Percentiles rank a stretch among this genome's conserved stretches.
Conservation (phyloP, 208 protist genomes). For the Sergeia podlipaevii region DNA sequence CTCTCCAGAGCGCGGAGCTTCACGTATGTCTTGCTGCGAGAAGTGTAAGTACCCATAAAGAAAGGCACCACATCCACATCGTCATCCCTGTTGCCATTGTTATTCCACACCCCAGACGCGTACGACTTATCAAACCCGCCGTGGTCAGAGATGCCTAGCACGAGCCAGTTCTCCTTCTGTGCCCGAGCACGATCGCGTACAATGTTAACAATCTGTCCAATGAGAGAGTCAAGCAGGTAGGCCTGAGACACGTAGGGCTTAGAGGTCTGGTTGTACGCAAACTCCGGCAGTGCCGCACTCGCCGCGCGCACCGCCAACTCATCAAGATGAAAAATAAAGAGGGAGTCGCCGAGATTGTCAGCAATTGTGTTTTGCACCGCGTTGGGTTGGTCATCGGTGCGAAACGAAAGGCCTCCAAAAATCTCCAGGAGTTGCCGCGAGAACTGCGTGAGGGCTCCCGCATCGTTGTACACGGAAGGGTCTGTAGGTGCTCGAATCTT, state of each 20-base stretch:
- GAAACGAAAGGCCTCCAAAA: conserved; percentile 47
- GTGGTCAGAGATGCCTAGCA: conserved; percentile 61
- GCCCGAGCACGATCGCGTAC: conserved; percentile 39
- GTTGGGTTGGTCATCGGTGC: conserved; percentile 14
- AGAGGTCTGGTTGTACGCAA: conserved; percentile 45
- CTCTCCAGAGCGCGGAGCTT: conserved; percentile 29
- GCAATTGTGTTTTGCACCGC: conserved; percentile 28
- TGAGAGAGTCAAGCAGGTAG: conserved; percentile 62
- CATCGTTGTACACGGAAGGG: conserved; percentile 22
- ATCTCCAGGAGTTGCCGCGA: conserved; percentile 29
- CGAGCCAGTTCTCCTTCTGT: conserved; percentile 79
- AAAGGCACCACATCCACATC: conserved; percentile 58
- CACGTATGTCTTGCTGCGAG: conserved; percentile 31
- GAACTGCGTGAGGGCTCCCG: conserved; percentile 38
- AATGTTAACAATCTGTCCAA: conserved; percentile 64
- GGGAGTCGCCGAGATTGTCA: conserved; percentile 37
- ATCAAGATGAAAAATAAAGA: conserved; percentile 75
- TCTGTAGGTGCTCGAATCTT: conserved; percentile 22
- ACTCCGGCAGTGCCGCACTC: conserved; percentile 35
- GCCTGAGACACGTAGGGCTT: conserved; percentile 51
- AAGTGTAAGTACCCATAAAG: conserved; percentile 57
- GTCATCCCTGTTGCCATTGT: conserved; percentile 18
- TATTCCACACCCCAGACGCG: conserved; percentile 12
- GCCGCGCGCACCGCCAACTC: conserved; percentile 45
- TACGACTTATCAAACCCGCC: conserved; percentile 53